Evolutionary conservation across 2,329 filamentous ascomycete genomes (phyloP), one percentile per base, ranked within the genome.

Genomic region (Fusarium humuli): DNA sequence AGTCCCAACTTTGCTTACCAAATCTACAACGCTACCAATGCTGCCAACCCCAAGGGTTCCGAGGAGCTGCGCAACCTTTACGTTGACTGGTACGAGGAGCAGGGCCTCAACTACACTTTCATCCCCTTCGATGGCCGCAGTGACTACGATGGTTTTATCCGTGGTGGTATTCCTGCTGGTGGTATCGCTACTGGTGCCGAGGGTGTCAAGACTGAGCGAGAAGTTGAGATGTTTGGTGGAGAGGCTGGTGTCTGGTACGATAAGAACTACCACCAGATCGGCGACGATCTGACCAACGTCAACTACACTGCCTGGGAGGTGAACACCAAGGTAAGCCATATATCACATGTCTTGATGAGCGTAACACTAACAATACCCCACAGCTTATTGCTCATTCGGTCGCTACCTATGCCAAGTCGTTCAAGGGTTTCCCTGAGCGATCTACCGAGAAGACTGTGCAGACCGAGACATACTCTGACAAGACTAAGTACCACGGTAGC

Each of bases 121-220:
- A 92, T 92, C 29, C 87, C 88, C 4, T 95, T 96, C 71, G 91
- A 94, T 73, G 92, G 92, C 9, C 89, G 92, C 62, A 93, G 90
- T 68, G 93, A 96, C 79, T 95, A 95, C 73, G 91, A 90, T 53
- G 90, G 88, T 2, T 94, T 95, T 82, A 91, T 94, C 74, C 85
- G 88, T 37, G 85, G 87, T 59, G 90, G 90, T 5, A 93, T 94
- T 44, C 91, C 92, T 0, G 88, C 88, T 2, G 92, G 92, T 25
- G 92, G 92, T 30, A 88, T 94, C 65, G 91, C 92, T 57, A 94
- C 92, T 4, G 92, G 92, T 41, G 92, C 92, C 2, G 92, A 94
- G 79, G 91, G 87, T 14, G 78, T 92, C 80, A 94, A 94, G 87
- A 93, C 91, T 0, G 80, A 85, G 52, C 84, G 88, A 34, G 90